Base-by-base conservation (phyloP, 768 basidiomycete genomes). In the Cubamyces lactineus region DNA sequence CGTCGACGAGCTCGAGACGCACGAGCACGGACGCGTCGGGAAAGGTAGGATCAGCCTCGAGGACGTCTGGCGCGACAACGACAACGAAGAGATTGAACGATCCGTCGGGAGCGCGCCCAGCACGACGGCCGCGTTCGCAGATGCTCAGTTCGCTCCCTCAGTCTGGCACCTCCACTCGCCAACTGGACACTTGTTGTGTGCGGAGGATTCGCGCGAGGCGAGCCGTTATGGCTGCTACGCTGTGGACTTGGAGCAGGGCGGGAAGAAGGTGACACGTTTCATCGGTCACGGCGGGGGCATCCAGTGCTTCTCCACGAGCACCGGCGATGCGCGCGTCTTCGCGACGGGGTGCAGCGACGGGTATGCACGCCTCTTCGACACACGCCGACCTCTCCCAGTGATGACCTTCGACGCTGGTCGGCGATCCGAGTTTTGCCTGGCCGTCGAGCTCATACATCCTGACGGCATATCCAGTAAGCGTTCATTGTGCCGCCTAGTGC, bases 281-380 rank as follows among this genome's bases (percentile, higher is more conserved):
- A 57, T 80, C 2, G 80, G 78, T 1, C 76, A 78, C 57, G 77
- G 77, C 17, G 79, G 70, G 1, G 21, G 43, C 13, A 66, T 77
- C 17, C 46, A 59, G 12, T 53, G 42, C 11, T 72, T 80, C 61
- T 75, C 78, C 6, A 77, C 73, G 9, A 77, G 75, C 60, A 64
- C 53, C 0, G 73, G 66, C 0, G 78, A 79, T 49, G 68, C 73
- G 6, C 75, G 76, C 57, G 45, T 66, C 0, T 81, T 81, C 65
- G 60, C 73, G 28, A 78, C 76, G 0, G 70, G 69, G 12, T 69
- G 73, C 47, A 60, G 28, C 8, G 79, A 82, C 57, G 78, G 80
- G 1, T 70, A 69, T 40, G 77, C 72, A 19, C 62, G 79, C 13
- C 63, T 80, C 6, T 80, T 71, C 62, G 79, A 80, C 65, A 59